Base-by-base conservation (phyloP, 2,329 filamentous ascomycete genomes). In the Teratosphaeria viscida region DNA sequence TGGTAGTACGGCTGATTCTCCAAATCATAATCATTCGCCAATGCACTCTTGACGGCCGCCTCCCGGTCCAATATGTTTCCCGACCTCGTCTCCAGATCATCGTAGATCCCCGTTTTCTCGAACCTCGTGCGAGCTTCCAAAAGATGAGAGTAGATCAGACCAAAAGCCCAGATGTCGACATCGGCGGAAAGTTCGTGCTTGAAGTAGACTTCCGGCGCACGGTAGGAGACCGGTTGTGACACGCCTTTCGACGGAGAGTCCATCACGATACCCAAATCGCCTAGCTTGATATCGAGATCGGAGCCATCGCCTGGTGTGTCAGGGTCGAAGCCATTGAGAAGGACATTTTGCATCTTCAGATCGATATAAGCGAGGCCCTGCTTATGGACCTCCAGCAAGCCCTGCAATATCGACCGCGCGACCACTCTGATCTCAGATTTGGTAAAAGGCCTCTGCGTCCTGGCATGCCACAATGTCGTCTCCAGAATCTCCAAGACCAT, bases 281-380 rank as follows among this genome's bases (percentile, higher is more conserved):
- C 67, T 7, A 70, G 61, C n/a, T 65, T 70, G 27, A 65, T 63
- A 2, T 57, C 49, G 11, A 70, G 60, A n/a, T 62, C 53, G 39
- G 56, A 62, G 11, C 63, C 60, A 52, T 65, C 62, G 16, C 54
- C 58, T 35, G 61, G 34, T 7, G 55, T 52, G 52, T 60, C 52
- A 12, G 58, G 37, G 56, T 65, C 57, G 59, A 70, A 70, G 54
- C 67, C 67, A 52, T 64, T 63, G 34, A 70, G 34, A 62, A 70
- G 65, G 55, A 70, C 63, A 55, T 70, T 70, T 23, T 68, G 63
- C 62, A 68, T 67, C 61, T 70, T 70, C 23, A 70, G 53, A 34
- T 70, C 68, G 7, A 64, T 66, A 43, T 70, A 70, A 10, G 69
- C 67, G n/a, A 69, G 58, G 4, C 67, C 65, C 26, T 66, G 59